phyloP scores from a whole-genome alignment of 2,329 filamentous ascomycete species.

The Calonectria henricotiae region DNA sequence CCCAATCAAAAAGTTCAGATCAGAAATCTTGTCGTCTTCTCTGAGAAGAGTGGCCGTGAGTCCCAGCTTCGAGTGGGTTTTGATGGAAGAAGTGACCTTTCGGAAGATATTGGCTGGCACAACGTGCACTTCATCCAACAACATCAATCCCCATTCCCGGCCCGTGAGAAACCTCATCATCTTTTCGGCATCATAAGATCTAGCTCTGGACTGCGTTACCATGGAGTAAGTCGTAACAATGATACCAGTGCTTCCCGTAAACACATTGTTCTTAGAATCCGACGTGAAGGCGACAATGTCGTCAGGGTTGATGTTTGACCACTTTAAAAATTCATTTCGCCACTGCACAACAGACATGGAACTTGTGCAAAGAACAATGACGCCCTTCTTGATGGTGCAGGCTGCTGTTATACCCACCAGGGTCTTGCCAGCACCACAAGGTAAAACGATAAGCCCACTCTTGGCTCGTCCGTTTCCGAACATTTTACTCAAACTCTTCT shows the following conservation, averaged over 20 bases:
- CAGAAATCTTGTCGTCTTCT: conserved; percentile 98
- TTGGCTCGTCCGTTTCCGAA: conserved; percentile 98
- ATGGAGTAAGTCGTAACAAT: conserved; percentile 99
- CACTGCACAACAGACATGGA: conserved; percentile 99
- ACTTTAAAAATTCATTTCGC: conserved; percentile 96
- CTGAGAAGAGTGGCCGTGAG: conserved; percentile 93
- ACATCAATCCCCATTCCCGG: conserved; percentile 97
- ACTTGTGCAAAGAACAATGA: conserved; percentile 95
- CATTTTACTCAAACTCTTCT: conserved; percentile 99
- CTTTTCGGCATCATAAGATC: conserved; percentile 94
- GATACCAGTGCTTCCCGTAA: conserved; percentile 92
- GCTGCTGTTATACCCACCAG: conserved; percentile 98
- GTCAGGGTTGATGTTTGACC: conserved; percentile 94
- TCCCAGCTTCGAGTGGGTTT: conserved; percentile 95
- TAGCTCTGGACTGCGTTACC: conserved; percentile 92
- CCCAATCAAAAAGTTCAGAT: conserved; percentile 97
- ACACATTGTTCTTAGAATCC: conserved; percentile 85
- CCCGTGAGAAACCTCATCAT: conserved; percentile 96
- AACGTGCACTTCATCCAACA: conserved; percentile 97
- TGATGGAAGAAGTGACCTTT: conserved; percentile 93
- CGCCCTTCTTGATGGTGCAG: conserved; percentile 97
- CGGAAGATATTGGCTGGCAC: conserved; percentile 97
- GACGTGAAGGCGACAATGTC: conserved; percentile 97
- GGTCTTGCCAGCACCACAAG: conserved; percentile 97
- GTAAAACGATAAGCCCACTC: conserved; percentile 96